Evolutionary conservation across 2,329 filamentous ascomycete genomes (phyloP).

Genomic region (Pseudogymnoascus sp.): DNA sequence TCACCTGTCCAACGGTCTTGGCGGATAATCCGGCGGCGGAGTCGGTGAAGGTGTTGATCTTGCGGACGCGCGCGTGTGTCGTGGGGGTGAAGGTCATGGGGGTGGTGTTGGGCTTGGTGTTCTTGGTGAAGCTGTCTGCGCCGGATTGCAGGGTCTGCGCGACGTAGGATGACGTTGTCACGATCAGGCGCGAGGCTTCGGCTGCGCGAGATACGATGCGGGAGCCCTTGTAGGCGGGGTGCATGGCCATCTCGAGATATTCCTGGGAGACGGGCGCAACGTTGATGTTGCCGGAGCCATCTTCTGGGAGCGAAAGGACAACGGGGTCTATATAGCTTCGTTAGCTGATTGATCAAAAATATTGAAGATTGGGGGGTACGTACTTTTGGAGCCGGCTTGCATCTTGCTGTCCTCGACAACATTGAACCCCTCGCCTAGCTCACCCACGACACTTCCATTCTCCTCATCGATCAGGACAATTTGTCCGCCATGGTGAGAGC

Average conservation of each 20-base stretch:
- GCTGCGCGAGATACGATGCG: slow-evolving; percentile 79
- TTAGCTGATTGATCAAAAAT: neutral
- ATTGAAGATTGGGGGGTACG: neutral
- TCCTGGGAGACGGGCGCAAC: slow-evolving; percentile 60
- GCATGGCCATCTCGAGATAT: slow-evolving; percentile 68
- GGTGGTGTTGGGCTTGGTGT: slow-evolving; percentile 66
- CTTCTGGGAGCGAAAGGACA: slow-evolving; percentile 64
- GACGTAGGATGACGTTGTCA: slow-evolving; percentile 75
- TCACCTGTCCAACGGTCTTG: slow-evolving; percentile 79
- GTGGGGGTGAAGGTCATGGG: slow-evolving; percentile 82
- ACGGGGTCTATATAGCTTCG: slow-evolving; percentile 54
- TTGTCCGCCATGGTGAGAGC: slow-evolving; percentile 55
- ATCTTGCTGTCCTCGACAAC: slow-evolving; percentile 70
- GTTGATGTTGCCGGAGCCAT: slow-evolving; percentile 57
- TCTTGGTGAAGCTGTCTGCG: slow-evolving; percentile 73
- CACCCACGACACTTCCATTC: slow-evolving; percentile 89
- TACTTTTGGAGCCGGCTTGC: slow-evolving; percentile 86
- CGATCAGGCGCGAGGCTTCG: slow-evolving; percentile 81
- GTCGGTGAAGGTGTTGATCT: slow-evolving; percentile 79
- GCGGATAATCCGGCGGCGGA: slow-evolving; percentile 71
- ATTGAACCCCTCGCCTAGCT: slow-evolving; percentile 74
- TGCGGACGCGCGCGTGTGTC: slow-evolving; percentile 77
- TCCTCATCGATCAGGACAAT: slow-evolving; percentile 94
- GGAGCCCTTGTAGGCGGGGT: slow-evolving; percentile 87
- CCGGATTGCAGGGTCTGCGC: slow-evolving; percentile 68